Conservation (phyloP, 352 stramenopile species). For the Discostella stelligera region DNA sequence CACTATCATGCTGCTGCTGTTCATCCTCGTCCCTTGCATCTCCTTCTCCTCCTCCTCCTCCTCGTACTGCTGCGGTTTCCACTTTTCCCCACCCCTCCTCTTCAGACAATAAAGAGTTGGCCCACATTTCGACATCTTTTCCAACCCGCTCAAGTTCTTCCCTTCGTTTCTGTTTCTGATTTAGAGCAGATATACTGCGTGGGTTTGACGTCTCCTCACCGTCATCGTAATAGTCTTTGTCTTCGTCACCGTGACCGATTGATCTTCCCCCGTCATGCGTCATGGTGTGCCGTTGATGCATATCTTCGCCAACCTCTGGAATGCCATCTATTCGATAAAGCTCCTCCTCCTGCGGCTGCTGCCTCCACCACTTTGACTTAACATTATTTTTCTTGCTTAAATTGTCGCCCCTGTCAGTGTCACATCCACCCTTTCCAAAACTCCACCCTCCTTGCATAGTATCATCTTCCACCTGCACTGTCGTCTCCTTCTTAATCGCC, state of each 20-base stretch:
- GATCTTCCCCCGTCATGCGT: not conserved
- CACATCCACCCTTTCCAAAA: not conserved
- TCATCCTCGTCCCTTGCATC: not conserved
- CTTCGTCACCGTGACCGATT: not conserved
- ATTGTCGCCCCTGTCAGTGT: not conserved
- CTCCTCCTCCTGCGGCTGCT: not conserved
- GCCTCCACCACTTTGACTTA: not conserved
- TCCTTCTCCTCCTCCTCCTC: slow-evolving; percentile 61
- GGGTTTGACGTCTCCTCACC: not conserved
- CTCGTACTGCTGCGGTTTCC: slow-evolving; percentile 35
- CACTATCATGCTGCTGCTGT: slow-evolving; percentile 31
- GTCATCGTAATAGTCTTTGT: slow-evolving; percentile 11
- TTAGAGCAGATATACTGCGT: not conserved
- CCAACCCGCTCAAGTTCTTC: slow-evolving; percentile 49
- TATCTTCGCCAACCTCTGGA: not conserved
- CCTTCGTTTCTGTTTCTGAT: not conserved
- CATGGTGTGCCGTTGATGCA: not conserved
- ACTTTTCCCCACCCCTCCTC: slow-evolving; percentile 15
- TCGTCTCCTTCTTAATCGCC: slow-evolving; percentile 33
- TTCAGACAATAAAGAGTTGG: slow-evolving; percentile 50
- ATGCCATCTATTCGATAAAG: not conserved
- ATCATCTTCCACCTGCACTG: not conserved
- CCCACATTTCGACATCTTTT: slow-evolving; percentile 72
- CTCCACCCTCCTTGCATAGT: slow-evolving; percentile 2
- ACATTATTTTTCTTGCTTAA: not conserved